These are phyloP conservation scores for Zygosaccharomyces kombuchaensis DNA, from an alignment of 805 yeast species.

Conservation along the genomic window DNA sequence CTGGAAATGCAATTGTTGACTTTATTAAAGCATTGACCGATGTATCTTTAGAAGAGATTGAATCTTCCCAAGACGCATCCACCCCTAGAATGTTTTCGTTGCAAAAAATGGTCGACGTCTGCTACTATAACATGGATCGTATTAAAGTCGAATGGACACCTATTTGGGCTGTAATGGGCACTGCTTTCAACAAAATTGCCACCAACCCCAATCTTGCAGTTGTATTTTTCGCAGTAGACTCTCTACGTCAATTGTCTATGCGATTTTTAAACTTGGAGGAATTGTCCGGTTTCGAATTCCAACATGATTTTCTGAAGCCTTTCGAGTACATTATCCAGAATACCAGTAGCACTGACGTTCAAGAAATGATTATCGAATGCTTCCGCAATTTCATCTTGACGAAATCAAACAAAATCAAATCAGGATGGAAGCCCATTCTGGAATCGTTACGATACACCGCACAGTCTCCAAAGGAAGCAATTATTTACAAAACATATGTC, in stretches of 20 bases:
- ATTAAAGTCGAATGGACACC: conserved; percentile 96
- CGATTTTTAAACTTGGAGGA: conserved; percentile 92
- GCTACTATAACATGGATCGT: conserved; percentile 95
- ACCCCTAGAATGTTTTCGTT: conserved; percentile 89
- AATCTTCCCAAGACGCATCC: conserved; percentile 72
- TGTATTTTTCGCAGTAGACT: conserved; percentile 87
- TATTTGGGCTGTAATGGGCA: conserved; percentile 91
- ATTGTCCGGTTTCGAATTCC: conserved; percentile 91
- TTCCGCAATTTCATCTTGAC: conserved; percentile 78
- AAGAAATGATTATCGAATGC: conserved; percentile 87
- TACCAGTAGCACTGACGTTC: conserved; percentile 64
- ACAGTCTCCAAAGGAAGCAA: conserved; percentile 44
- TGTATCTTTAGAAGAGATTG: conserved; percentile 87
- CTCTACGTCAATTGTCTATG: conserved; percentile 86
- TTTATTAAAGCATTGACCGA: conserved; percentile 84
- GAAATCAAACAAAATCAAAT: conserved; percentile 67
- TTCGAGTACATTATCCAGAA: conserved; percentile 73
- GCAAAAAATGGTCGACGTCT: conserved; percentile 94
- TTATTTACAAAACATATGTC: conserved; percentile 61
- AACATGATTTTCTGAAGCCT: conserved; percentile 87
- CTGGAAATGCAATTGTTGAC: conserved; percentile 79
- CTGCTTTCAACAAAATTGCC: conserved; percentile 79
- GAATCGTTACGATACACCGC: conserved; percentile 76
- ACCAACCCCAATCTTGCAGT: conserved; percentile 72
- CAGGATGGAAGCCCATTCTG: conserved; percentile 93